phyloP scores from a whole-genome alignment of 23 red algal species.

The Gracilaria domingensis region DNA sequence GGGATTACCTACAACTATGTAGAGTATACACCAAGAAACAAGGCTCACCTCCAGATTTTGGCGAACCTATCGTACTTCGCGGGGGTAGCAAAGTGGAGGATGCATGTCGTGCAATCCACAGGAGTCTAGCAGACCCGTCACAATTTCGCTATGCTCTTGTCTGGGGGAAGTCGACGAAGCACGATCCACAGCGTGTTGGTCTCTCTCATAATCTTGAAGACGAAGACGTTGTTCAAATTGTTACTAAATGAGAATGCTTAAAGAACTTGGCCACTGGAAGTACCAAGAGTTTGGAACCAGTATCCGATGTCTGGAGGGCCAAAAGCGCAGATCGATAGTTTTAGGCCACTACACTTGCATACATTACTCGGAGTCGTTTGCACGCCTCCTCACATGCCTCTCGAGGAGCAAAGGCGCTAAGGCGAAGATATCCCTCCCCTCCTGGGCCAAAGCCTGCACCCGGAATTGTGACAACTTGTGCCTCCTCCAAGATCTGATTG shows the following conservation, averaged over 20 bases:
- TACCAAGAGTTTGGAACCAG: not conserved
- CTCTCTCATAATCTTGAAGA: constrained; percentile 78
- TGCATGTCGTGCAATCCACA: constrained; percentile 85
- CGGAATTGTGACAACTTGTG: constrained; percentile 96
- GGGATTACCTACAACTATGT: constrained; percentile 84
- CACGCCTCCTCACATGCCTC: constrained; percentile 86
- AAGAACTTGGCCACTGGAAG: not conserved
- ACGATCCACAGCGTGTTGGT: constrained; percentile 95
- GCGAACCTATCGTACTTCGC: constrained; percentile 92
- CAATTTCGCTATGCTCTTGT: constrained; percentile 89
- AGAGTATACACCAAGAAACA: constrained; percentile 96
- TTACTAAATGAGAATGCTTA: constrained; percentile 47
- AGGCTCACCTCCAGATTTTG: constrained; percentile 88
- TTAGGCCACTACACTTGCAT: constrained; percentile 50
- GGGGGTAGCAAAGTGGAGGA: constrained; percentile 83
- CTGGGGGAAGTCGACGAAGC: constrained; percentile 88
- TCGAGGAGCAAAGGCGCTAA: constrained; percentile 91
- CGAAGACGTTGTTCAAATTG: constrained; percentile 97
- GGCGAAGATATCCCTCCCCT: constrained; percentile 90
- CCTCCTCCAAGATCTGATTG: constrained; percentile 89
- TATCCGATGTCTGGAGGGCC: not conserved
- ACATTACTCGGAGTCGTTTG: constrained; percentile 77
- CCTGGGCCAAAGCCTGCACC: constrained; percentile 97
- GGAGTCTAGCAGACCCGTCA: constrained; percentile 84
- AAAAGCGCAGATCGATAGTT: not conserved